Evolutionary conservation across 73 alveolate species (phyloP).

Genomic region (Halteria grandinella): DNA sequence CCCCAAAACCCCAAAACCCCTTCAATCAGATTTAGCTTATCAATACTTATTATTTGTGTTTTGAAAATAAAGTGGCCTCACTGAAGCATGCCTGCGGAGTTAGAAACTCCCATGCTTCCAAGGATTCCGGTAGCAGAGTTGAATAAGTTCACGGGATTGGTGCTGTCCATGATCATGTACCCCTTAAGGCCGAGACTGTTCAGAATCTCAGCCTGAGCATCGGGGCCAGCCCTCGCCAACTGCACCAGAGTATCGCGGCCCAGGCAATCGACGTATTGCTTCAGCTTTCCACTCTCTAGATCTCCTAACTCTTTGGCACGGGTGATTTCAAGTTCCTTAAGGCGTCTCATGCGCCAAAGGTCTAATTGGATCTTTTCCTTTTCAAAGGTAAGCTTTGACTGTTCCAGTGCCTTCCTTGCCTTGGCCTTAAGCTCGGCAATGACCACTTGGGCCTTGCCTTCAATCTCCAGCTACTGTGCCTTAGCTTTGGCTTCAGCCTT

Average conservation of each 20-base stretch:
- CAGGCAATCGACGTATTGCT: slow-evolving; percentile 69
- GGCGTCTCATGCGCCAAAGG: slow-evolving; percentile 53
- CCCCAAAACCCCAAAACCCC: too few species aligned
- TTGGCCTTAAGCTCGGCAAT: slow-evolving; percentile 73
- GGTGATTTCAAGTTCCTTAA: slow-evolving; percentile 77
- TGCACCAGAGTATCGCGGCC: slow-evolving; percentile 83
- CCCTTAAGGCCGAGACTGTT: slow-evolving; percentile 83
- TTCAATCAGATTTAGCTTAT: too few species aligned
- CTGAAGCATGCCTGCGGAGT: too few species aligned
- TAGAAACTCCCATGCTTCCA: too few species aligned
- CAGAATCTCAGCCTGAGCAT: slow-evolving; percentile 80
- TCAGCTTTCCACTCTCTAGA: slow-evolving; percentile 77
- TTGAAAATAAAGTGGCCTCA: too few species aligned
- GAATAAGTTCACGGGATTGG: slow-evolving; percentile 85
- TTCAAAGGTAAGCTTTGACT: slow-evolving; percentile 51
- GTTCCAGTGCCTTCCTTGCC: slow-evolving; percentile 74
- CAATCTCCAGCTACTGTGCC: slow-evolving; percentile 71
- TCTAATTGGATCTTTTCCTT: slow-evolving; percentile 61
- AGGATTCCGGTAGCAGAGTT: slow-evolving; percentile 81
- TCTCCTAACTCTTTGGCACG: slow-evolving; percentile 74
- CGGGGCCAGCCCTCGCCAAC: slow-evolving; percentile 91
- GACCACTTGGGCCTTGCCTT: slow-evolving; percentile 74
- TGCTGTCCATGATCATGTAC: slow-evolving; percentile 82
- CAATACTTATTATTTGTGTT: too few species aligned
- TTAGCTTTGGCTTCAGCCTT: slow-evolving; percentile 87